Evolutionary conservation across 192 early-diverging fungal species (phyloP).

Genomic region (Dissophora globulifera): DNA sequence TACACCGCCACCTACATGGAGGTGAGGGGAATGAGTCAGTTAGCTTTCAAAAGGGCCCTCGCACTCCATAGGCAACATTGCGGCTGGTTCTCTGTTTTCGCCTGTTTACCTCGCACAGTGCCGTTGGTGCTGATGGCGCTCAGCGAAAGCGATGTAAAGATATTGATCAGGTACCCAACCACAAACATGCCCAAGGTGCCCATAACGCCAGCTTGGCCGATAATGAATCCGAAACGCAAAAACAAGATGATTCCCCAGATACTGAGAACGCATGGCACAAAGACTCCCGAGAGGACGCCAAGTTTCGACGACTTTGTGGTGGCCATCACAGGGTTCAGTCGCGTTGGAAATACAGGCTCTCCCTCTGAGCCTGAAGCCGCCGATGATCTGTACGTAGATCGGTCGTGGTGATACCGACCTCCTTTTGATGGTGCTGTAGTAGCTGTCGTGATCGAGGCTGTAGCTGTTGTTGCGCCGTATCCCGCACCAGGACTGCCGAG

Average conservation of each 20-base stretch:
- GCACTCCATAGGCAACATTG: too few species aligned
- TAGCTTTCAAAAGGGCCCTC: too few species aligned
- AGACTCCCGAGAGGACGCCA: slow-evolving; percentile 76
- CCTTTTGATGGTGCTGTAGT: too few species aligned
- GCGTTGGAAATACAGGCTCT: slow-evolving; percentile 32
- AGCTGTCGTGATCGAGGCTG: too few species aligned
- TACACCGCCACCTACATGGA: slow-evolving; percentile 65
- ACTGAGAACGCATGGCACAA: slow-evolving; percentile 71
- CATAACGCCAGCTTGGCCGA: slow-evolving; percentile 70
- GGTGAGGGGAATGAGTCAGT: neutral
- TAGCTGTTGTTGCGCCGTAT: neutral
- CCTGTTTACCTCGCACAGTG: slow-evolving; percentile 64
- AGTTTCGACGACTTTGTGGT: slow-evolving; percentile 61
- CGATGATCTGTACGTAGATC: too few species aligned
- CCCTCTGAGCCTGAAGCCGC: neutral
- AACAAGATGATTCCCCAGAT: slow-evolving; percentile 81
- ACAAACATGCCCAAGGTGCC: slow-evolving; percentile 70
- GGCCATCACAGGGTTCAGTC: slow-evolving; percentile 36
- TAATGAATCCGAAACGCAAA: slow-evolving; percentile 75
- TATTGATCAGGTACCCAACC: slow-evolving; percentile 67
- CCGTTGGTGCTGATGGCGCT: slow-evolving; percentile 79
- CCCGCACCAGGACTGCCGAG: neutral
- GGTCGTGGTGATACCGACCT: neutral
- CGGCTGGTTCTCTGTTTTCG: too few species aligned
- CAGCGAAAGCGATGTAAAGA: slow-evolving; percentile 71